Evolutionary conservation across 345 rosid genomes (phyloP).

Genomic region (Arabidopsis suecica): DNA sequence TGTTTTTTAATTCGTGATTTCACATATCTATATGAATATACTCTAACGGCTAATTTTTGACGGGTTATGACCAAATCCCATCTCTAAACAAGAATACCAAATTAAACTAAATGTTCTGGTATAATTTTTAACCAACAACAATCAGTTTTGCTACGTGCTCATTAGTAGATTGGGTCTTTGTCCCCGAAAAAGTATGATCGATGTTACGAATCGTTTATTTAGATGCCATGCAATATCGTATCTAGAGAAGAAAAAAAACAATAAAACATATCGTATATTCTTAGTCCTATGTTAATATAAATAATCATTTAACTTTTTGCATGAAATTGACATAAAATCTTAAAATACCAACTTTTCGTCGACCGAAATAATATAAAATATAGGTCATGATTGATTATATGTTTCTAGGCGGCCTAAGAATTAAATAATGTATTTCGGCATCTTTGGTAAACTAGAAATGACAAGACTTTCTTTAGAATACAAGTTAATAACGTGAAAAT

Average conservation of each 20-base stretch:
- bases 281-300: neutral
- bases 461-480: neutral
- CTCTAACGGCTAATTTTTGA: neutral
- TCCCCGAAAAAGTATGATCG: neutral
- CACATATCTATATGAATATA: neutral
- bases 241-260: neutral
- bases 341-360: neutral
- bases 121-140: neutral
- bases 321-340: slow-evolving; percentile 19
- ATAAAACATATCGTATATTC: neutral
- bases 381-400: neutral
- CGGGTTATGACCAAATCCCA: neutral
- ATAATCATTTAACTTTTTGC: neutral
- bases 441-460: neutral
- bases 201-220: neutral
- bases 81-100: neutral
- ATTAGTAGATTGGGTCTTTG: neutral
- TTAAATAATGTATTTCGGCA: slow-evolving; percentile 5
- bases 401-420: slow-evolving; percentile 8
- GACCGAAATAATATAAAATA: neutral
- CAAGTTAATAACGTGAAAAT: neutral
- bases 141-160: slow-evolving; percentile 15
- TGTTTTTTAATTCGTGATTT: neutral
- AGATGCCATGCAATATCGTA: slow-evolving; percentile 7
- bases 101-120: neutral